Evolutionary conservation across 2,329 filamentous ascomycete genomes (phyloP).

Genomic region (Fusarium continuum): DNA sequence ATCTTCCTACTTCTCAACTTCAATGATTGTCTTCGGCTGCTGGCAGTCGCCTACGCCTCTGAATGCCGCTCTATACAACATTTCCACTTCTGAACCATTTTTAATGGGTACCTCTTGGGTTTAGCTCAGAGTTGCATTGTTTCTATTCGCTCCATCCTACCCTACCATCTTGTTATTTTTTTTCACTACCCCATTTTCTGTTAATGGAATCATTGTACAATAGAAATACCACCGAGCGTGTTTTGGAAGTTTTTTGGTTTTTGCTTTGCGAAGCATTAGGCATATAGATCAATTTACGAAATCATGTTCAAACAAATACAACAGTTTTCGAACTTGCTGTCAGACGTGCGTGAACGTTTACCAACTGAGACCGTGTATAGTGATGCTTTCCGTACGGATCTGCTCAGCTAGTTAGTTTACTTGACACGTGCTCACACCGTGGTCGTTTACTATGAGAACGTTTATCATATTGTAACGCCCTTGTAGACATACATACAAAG

Average conservation of each 20-base stretch:
- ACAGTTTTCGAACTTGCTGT: not conserved
- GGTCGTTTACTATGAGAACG: no score
- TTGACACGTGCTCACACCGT: no score
- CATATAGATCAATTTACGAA: conserved; percentile 33
- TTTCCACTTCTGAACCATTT: conserved; percentile 1
- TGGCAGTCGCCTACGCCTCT: conserved; percentile 19
- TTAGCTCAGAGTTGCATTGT: not conserved
- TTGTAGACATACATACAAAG: no score
- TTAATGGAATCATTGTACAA: conserved; percentile 24
- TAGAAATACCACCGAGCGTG: conserved; percentile 38
- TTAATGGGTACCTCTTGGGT: not conserved
- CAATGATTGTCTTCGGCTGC: conserved; percentile 18
- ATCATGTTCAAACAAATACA: not conserved
- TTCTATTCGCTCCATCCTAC: not conserved
- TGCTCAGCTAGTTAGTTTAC: no score
- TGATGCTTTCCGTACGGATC: no score
- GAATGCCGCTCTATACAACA: conserved; percentile 2
- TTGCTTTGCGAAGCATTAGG: conserved; percentile 5
- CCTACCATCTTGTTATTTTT: not conserved
- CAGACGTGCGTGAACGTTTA: not conserved
- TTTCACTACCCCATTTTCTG: not conserved
- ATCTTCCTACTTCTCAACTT: not conserved
- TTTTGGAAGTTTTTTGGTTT: conserved; percentile 9
- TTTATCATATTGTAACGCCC: no score
- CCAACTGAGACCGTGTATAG: not conserved